These are phyloP conservation scores for Paraconiothyrium sp. DNA, from an alignment of 2,329 filamentous ascomycete genomes.

Conservation along the genomic window DNA sequence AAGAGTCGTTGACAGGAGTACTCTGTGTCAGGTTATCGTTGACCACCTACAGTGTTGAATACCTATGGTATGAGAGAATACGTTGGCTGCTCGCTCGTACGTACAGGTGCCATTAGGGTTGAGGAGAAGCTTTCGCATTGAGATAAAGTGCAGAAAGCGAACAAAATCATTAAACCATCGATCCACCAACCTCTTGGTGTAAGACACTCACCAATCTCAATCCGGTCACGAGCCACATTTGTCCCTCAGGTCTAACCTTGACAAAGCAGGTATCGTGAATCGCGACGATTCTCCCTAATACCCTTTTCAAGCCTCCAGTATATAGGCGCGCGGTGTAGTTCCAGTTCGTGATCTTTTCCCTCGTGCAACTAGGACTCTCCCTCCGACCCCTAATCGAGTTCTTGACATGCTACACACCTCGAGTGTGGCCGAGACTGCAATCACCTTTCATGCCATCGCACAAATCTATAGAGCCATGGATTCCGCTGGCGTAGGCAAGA, in stretches of 20 bases:
- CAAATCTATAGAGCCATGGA: neutral
- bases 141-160: neutral
- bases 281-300: neutral
- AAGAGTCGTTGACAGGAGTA: neutral
- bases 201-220: neutral
- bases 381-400: neutral
- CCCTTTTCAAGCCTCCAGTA: neutral
- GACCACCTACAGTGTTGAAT: neutral
- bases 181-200: neutral
- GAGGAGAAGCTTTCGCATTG: neutral
- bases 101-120: neutral
- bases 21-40: neutral
- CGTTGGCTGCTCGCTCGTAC: conserved; percentile 5
- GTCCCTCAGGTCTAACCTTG: neutral
- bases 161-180: neutral
- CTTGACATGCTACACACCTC: neutral
- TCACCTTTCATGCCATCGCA: neutral
- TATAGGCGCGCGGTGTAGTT: neutral
- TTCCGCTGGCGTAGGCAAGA: neutral
- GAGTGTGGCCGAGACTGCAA: neutral
- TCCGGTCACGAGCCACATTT: neutral
- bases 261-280: neutral
- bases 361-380: neutral
- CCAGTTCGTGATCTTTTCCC: neutral
- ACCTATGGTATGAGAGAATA: neutral